A percentile compares a stretch with the other conserved stretches of the same genome.
Evolutionary conservation across 768 basidiomycete genomes (phyloP).

Genomic region (Trametes coccinea): DNA sequence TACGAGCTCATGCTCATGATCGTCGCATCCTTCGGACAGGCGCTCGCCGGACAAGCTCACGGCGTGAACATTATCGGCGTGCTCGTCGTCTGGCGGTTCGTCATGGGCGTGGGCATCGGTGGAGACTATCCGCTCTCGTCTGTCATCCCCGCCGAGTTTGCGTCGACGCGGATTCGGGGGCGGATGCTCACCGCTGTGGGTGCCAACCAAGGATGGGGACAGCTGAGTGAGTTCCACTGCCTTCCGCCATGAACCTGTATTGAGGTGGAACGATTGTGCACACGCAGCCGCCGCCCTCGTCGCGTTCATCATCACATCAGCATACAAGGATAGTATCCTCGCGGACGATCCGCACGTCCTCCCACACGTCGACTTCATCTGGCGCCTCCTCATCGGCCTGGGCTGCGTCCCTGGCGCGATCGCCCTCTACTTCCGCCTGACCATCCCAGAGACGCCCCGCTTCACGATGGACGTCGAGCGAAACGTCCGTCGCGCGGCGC

Average conservation of each 20-base stretch:
- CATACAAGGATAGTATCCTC: conserved; percentile 64
- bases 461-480: conserved; percentile 91
- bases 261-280: not conserved
- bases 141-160: conserved; percentile 89
- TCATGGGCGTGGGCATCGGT: conserved; percentile 83
- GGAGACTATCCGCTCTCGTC: conserved; percentile 88
- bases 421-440: conserved; percentile 90
- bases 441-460: conserved; percentile 90
- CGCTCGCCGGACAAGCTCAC: conserved; percentile 65
- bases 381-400: conserved; percentile 88
- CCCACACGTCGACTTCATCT: conserved; percentile 67
- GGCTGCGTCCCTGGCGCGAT: conserved; percentile 80
- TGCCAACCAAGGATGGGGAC: conserved; percentile 85
- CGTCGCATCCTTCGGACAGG: conserved; percentile 75
- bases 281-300: conserved; percentile 62
- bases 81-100: conserved; percentile 82
- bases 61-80: conserved; percentile 74
- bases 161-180: conserved; percentile 73
- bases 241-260: not conserved
- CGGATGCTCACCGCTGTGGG: conserved; percentile 91
- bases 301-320: conserved; percentile 59
- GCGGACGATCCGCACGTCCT: conserved; percentile 42
- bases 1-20: conserved; percentile 82
- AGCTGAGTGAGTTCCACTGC: conserved; percentile 53
- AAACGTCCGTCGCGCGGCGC: conserved; percentile 43